phyloP scores from a whole-genome alignment of 768 basidiomycete species.

The Tulasnella sp. region DNA sequence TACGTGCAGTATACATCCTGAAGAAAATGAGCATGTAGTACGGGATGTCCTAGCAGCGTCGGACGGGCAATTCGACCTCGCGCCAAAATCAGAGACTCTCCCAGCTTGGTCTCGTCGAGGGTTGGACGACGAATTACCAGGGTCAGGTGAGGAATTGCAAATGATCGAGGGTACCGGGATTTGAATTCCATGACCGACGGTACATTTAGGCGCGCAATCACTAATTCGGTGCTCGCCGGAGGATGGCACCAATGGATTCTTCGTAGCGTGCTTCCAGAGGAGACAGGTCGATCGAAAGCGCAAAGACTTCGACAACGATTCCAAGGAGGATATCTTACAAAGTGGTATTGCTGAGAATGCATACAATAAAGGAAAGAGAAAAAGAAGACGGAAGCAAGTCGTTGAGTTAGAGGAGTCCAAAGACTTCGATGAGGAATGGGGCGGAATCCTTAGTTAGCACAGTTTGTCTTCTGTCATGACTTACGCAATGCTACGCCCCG shows the following conservation, averaged over 20 bases:
- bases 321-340: background rate
- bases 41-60: slow-evolving; percentile 60
- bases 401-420: background rate
- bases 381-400: background rate
- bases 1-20: slow-evolving; percentile 88
- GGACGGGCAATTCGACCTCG: slow-evolving; percentile 51
- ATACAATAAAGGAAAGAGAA: background rate
- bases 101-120: slow-evolving; percentile 81
- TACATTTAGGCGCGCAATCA: slow-evolving; percentile 42
- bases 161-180: background rate
- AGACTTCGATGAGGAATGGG: background rate
- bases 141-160: slow-evolving; percentile 25
- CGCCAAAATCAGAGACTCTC: slow-evolving; percentile 52
- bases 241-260: slow-evolving; percentile 92
- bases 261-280: slow-evolving; percentile 84
- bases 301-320: slow-evolving; percentile 5
- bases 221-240: slow-evolving; percentile 64
- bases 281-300: slow-evolving; percentile 1
- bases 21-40: slow-evolving; percentile 91
- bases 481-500: background rate
- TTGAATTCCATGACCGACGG: background rate
- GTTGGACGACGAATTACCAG: slow-evolving; percentile 47
- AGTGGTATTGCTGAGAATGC: background rate
- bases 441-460: background rate
- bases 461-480: background rate